Conservation (phyloP, 768 basidiomycete species). For the Phlebiopsis flavidoalba region DNA sequence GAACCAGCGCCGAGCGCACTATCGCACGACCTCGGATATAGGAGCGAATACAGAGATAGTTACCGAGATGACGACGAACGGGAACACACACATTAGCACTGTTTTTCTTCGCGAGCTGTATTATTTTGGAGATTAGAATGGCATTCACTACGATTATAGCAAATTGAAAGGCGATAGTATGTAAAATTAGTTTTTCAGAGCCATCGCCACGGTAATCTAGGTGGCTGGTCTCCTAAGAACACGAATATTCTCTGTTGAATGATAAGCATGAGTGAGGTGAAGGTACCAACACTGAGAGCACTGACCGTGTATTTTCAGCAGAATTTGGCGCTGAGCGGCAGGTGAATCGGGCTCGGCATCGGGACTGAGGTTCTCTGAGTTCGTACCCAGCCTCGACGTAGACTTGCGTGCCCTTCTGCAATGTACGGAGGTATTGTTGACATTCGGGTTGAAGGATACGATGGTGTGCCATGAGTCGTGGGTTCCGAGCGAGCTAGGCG, state of each 20-base stretch:
- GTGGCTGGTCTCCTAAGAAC: slow-evolving; percentile 34
- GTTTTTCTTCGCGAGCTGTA: background rate
- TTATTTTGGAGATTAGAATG: background rate
- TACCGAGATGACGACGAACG: slow-evolving; percentile 28
- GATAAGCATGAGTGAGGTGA: background rate
- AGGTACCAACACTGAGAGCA: background rate
- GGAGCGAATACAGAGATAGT: slow-evolving; percentile 19
- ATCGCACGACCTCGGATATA: slow-evolving; percentile 21
- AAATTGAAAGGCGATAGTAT: background rate
- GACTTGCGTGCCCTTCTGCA: slow-evolving; percentile 70
- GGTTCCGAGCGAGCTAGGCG: slow-evolving; percentile 45
- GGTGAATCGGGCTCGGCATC: slow-evolving; percentile 62
- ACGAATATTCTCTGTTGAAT: slow-evolving; percentile 46
- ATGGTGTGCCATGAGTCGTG: slow-evolving; percentile 73
- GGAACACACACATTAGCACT: background rate
- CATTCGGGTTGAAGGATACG: slow-evolving; percentile 58
- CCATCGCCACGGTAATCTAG: background rate
- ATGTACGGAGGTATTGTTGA: slow-evolving; percentile 61
- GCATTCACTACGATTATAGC: background rate
- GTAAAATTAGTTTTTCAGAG: background rate
- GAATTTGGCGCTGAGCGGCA: slow-evolving; percentile 75
- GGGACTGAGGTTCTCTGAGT: slow-evolving; percentile 64
- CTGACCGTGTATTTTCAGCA: slow-evolving; percentile 76
- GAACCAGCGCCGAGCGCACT: slow-evolving; percentile 25
- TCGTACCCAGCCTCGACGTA: slow-evolving; percentile 81